These are phyloP conservation scores for Limnanthes douglasii DNA, from an alignment of 345 rosid genomes.

Conservation along the genomic window DNA sequence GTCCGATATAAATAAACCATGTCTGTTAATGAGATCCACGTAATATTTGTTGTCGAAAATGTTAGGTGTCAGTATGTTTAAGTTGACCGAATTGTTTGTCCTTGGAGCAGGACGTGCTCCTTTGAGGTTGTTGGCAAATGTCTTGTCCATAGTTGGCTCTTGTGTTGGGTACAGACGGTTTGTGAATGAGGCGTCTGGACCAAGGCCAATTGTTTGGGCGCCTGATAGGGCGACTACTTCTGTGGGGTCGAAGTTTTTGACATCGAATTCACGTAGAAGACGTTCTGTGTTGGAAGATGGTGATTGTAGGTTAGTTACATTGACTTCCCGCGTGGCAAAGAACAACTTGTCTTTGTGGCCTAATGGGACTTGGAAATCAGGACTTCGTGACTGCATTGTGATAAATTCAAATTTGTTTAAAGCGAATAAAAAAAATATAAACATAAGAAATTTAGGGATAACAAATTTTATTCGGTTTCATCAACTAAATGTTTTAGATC, in stretches of 20 bases:
- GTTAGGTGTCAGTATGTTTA: slow-evolving; percentile 52
- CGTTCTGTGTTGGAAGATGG: slow-evolving; percentile 18
- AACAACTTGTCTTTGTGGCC: slow-evolving; percentile 56
- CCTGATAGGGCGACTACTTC: slow-evolving; percentile 87
- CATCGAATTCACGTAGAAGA: slow-evolving; percentile 27
- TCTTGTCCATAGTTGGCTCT: slow-evolving; percentile 57
- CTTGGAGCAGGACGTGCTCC: slow-evolving; percentile 28
- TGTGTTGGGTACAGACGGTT: slow-evolving; percentile 60
- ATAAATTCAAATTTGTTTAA: not conserved
- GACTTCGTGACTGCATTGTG: slow-evolving; percentile 65
- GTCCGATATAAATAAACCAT: slow-evolving; percentile 77
- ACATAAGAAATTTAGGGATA: not conserved
- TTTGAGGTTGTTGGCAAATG: slow-evolving; percentile 43
- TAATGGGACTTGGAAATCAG: slow-evolving; percentile 48
- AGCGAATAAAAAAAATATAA: not conserved
- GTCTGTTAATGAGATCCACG: slow-evolving; percentile 62
- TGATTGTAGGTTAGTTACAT: slow-evolving; percentile 41
- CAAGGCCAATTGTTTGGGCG: slow-evolving; percentile 69
- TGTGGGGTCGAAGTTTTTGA: slow-evolving; percentile 34
- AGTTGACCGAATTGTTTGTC: slow-evolving; percentile 26
- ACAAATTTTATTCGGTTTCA: too few relatives aligned
- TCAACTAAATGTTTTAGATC: too few relatives aligned
- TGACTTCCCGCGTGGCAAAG: slow-evolving; percentile 30
- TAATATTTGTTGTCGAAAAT: slow-evolving; percentile 75
- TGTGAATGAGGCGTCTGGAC: slow-evolving; percentile 51